These are phyloP conservation scores for Chionographis japonica DNA, from an alignment of 106 monocot genomes.

Conservation along the genomic window DNA sequence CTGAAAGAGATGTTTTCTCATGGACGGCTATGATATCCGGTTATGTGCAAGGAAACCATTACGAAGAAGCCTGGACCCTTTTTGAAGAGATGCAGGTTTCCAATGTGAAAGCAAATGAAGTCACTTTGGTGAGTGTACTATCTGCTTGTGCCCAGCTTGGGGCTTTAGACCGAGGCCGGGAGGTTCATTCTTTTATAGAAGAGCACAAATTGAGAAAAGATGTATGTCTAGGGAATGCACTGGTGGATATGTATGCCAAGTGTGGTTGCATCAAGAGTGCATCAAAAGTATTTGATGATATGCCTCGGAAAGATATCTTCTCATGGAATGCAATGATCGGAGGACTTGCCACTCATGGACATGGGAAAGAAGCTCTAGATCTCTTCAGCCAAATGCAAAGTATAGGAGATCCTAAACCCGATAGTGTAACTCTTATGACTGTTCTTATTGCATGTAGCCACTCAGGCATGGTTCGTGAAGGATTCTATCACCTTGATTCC, in stretches of 20 bases:
- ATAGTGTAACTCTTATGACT: conserved; percentile 22
- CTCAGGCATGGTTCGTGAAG: conserved; percentile 34
- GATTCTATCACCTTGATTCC: conserved; percentile 14
- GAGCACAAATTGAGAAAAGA: conserved; percentile 23
- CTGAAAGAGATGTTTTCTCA: conserved; percentile 32
- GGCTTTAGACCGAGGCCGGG: conserved; percentile 28
- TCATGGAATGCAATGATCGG: conserved; percentile 41
- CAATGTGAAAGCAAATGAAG: conserved; percentile 32
- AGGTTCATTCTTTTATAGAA: conserved; percentile 36
- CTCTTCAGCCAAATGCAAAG: conserved; percentile 30
- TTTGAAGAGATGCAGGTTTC: conserved; percentile 42
- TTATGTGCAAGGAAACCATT: conserved; percentile 19
- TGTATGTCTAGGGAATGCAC: conserved; percentile 22
- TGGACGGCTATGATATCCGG: conserved; percentile 54
- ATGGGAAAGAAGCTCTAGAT: conserved; percentile 16
- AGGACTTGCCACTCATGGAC: conserved; percentile 34
- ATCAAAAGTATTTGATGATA: conserved; percentile 21
- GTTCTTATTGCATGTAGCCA: conserved; percentile 36
- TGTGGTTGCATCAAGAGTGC: conserved; percentile 43
- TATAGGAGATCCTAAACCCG: conserved; percentile 21
- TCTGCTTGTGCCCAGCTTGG: conserved; percentile 45
- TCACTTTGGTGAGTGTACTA: conserved; percentile 42
- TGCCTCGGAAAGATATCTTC: conserved; percentile 24
- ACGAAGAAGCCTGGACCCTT: conserved; percentile 13
- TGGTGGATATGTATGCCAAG: conserved; percentile 53